A percentile compares a stretch with the other conserved stretches of the same genome.
Evolutionary conservation across 371 early-diverging fungal genomes (phyloP).

Genomic region (Batkoa obscura): DNA sequence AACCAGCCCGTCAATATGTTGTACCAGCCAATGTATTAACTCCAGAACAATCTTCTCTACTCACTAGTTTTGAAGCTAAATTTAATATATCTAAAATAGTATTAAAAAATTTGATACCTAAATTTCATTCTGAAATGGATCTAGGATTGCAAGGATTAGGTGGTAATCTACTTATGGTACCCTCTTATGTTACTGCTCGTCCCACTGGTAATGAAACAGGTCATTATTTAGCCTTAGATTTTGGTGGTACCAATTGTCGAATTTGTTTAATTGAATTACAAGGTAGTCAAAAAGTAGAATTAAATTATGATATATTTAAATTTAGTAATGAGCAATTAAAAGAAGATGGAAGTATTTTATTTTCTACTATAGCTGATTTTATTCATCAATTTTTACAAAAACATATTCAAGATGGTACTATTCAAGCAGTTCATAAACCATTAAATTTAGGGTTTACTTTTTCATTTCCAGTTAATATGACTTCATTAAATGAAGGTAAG

Average conservation of each 20-base stretch:
- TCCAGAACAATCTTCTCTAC: too few relatives aligned
- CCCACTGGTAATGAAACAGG: constrained; percentile 71
- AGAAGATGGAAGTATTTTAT: constrained; percentile 27
- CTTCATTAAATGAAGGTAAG: constrained; percentile 45
- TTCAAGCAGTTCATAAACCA: constrained; percentile 8
- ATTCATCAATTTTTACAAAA: constrained; percentile 56
- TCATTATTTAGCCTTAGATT: constrained; percentile 72
- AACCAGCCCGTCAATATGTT: too few relatives aligned
- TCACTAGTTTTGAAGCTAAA: too few relatives aligned
- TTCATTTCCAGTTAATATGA: constrained; percentile 80
- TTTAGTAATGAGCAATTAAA: constrained; percentile 59
- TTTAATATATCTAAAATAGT: background rate
- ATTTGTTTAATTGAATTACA: constrained; percentile 69
- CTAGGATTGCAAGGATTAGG: constrained; percentile 1
- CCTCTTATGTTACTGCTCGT: constrained; percentile 60
- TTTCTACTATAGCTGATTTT: constrained; percentile 78
- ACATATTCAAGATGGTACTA: constrained; percentile 9
- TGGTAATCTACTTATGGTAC: constrained; percentile 33
- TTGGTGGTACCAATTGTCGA: constrained; percentile 89
- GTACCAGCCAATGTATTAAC: too few relatives aligned
- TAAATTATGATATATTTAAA: constrained; percentile 54
- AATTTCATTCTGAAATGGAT: constrained; percentile 5
- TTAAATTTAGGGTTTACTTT: constrained; percentile 82
- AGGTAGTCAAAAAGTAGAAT: constrained; percentile 43
- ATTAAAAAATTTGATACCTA: background rate